Evolutionary conservation across 2,329 filamentous ascomycete genomes (phyloP), one percentile per base, ranked within the genome.

Genomic region (Fusarium sp.): DNA sequence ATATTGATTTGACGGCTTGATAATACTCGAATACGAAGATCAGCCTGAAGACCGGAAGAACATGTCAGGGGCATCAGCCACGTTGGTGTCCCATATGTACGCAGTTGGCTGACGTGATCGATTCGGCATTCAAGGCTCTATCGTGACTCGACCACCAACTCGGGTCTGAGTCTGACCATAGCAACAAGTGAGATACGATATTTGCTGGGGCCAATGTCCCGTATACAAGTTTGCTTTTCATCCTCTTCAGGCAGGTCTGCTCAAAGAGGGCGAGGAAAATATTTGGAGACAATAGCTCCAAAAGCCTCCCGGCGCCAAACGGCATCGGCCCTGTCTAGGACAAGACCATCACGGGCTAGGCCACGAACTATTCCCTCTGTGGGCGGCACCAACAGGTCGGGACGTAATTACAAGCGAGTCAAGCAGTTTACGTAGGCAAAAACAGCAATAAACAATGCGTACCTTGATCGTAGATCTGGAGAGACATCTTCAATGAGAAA

Each of bases 31-130:
- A 11, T 48, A 26, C 20, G 33, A 17, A 18, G 7, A 37, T 55
- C 37, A 46, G 37, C 23, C 40, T 38, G 60, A 35, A 50, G 33
- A 52, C 33, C 27, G 15, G 40, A 41, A 52, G 18, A 68, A 68
- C 27, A 23, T 35, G 26, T 15, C 49, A 55, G 38, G 49, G 45
- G 41, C 32, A 50, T 50, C 54, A 68, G 45, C 37, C 54, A 64
- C 50, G 42, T 37, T 40, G 23, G 37, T 33, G 23, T 38, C 13
- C 35, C 35, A 41, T 38, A 23, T 17, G 12, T 26, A 14, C 42
- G 26, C 56, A 27, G 63, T 62, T 71, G 55, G 69, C 67, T 70
- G 68, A 63, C 67, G 67, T 58, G 63, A 68, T 59, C 42, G 52
- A 57, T 54, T 58, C 69, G 67, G 68, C 68, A 70, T 68, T 67